A percentile compares a stretch with the other conserved stretches of the same genome.
Evolutionary conservation across 2,329 filamentous ascomycete species (phyloP).

Genomic region (Trichocomaceae sp.): DNA sequence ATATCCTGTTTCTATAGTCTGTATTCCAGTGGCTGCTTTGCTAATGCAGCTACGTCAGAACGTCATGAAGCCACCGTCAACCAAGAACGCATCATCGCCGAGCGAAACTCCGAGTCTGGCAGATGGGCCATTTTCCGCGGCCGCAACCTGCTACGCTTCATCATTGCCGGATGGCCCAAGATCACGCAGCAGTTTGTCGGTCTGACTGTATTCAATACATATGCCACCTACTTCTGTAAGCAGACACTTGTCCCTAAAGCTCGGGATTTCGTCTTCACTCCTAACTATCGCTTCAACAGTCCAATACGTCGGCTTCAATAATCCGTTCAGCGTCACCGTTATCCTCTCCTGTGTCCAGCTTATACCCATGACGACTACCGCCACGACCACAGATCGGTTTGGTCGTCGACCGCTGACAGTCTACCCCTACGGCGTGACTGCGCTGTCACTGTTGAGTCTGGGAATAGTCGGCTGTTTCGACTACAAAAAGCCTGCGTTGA

Average conservation of each 20-base stretch:
- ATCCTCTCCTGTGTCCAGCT: conserved; percentile 39
- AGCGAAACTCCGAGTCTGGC: conserved; percentile 24
- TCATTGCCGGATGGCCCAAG: conserved; percentile 37
- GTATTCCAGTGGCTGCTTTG: no score
- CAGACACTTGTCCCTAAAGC: neutral
- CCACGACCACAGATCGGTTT: conserved; percentile 29
- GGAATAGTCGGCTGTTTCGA: conserved; percentile 39
- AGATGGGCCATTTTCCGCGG: conserved; percentile 33
- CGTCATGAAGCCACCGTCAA: conserved; percentile 32
- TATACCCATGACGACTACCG: conserved; percentile 36
- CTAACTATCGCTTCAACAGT: conserved; percentile 20
- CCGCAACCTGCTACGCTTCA: conserved; percentile 32
- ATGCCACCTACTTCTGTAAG: conserved; percentile 36
- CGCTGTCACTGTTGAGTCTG: conserved; percentile 31
- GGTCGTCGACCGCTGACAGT: conserved; percentile 36
- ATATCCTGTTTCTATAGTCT: no score
- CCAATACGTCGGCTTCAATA: conserved; percentile 37
- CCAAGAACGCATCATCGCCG: conserved; percentile 28
- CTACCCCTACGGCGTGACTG: conserved; percentile 35
- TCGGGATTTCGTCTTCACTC: no score
- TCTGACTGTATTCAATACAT: conserved; percentile 34
- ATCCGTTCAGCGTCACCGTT: conserved; percentile 39
- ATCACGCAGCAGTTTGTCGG: conserved; percentile 38
- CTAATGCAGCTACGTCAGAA: conserved; percentile 16
- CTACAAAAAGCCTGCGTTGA: no score